phyloP scores from a whole-genome alignment of 1,139 yeast species.

The Kurtzmaniella natalensis region DNA sequence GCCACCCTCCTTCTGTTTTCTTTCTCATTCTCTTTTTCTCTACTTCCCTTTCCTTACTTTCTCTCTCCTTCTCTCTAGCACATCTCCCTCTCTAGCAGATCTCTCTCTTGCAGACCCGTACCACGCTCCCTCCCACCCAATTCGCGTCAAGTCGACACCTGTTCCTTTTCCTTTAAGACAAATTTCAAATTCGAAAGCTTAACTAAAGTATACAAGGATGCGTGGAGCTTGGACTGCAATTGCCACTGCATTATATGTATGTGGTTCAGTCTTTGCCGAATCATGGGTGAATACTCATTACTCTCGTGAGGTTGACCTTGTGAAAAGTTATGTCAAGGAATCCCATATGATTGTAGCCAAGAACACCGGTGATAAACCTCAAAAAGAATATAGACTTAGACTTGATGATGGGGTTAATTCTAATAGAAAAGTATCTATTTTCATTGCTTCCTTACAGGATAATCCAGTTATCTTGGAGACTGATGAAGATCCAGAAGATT shows the following conservation, averaged over 20 bases:
- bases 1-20: too few relatives aligned
- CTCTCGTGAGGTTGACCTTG: slow-evolving; percentile 55
- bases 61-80: background rate
- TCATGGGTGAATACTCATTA: slow-evolving; percentile 47
- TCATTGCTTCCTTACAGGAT: slow-evolving; percentile 33
- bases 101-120: too few relatives aligned
- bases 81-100: too few relatives aligned
- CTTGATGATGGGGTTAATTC: slow-evolving; percentile 43
- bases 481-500: slow-evolving; percentile 25
- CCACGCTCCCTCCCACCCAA: too few relatives aligned
- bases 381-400: slow-evolving; percentile 51
- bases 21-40: slow-evolving; percentile 32
- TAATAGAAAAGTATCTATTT: slow-evolving; percentile 44
- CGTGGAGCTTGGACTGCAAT: slow-evolving; percentile 3
- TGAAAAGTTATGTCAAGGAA: slow-evolving; percentile 66
- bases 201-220: background rate
- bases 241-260: background rate
- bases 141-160: too few relatives aligned
- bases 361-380: slow-evolving; percentile 57
- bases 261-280: slow-evolving; percentile 1
- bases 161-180: slow-evolving; percentile 1
- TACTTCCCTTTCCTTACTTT: slow-evolving; percentile 12
- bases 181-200: too few relatives aligned
- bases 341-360: slow-evolving; percentile 49
- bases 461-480: slow-evolving; percentile 28